Percentiles rank a stretch among this genome's conserved stretches.
Evolutionary conservation across 805 yeast genomes (phyloP).

Genomic region (baker's yeast (Saccharomyces cerevisiae)): DNA sequence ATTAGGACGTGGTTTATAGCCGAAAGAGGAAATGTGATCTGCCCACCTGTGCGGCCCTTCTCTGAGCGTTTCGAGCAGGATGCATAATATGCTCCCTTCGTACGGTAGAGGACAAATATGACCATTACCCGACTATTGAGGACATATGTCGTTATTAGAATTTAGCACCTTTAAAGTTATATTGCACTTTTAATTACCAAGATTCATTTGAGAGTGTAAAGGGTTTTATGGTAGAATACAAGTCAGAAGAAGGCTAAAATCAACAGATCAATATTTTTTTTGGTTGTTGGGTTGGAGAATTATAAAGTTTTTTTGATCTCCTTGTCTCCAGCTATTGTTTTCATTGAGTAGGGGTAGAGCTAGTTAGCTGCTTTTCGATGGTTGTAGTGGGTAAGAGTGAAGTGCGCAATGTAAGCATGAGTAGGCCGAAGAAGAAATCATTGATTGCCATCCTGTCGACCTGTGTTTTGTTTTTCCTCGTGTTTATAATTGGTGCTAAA

Average conservation of each 20-base stretch:
- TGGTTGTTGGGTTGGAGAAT: background rate
- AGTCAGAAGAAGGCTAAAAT: background rate
- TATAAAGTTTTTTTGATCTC: background rate
- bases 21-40: background rate
- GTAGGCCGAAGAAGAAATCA: background rate
- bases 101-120: background rate
- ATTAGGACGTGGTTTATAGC: background rate
- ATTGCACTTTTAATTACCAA: background rate
- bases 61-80: background rate
- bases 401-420: background rate
- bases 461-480: background rate
- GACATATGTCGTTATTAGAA: background rate
- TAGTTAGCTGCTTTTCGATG: slow-evolving; percentile 2
- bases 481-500: background rate
- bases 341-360: background rate
- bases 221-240: background rate
- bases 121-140: background rate
- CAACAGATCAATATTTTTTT: background rate
- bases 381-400: background rate
- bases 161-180: background rate
- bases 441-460: background rate
- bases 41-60: background rate
- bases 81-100: background rate
- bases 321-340: background rate
- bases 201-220: background rate